phyloP scores from a whole-genome alignment of 2,329 filamentous ascomycete genomes.

The Juglanconis oblonga region DNA sequence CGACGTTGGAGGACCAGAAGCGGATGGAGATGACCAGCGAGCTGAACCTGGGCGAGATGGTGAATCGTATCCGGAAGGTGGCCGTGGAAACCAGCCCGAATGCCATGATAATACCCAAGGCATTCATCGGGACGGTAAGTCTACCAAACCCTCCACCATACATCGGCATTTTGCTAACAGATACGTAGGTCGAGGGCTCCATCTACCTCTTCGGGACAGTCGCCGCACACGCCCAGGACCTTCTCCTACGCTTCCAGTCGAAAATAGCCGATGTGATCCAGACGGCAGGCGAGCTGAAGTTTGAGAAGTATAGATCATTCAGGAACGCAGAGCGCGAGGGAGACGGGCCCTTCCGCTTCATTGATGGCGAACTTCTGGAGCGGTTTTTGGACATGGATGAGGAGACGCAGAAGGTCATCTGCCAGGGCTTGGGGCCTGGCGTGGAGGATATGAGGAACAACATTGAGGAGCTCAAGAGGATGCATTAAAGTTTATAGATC shows the following conservation, averaged over 20 bases:
- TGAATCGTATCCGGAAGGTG: constrained; percentile 80
- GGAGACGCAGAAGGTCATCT: constrained; percentile 50
- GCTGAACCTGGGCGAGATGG: constrained; percentile 85
- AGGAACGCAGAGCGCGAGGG: constrained; percentile 67
- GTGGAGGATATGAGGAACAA: constrained; percentile 61
- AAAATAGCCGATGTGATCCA: constrained; percentile 65
- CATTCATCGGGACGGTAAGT: constrained; percentile 85
- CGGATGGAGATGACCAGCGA: constrained; percentile 74
- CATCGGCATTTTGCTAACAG: constrained; percentile 19
- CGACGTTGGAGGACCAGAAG: constrained; percentile 70
- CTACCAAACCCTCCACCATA: background rate
- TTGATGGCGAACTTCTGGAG: constrained; percentile 91
- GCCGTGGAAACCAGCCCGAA: constrained; percentile 62
- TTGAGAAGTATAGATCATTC: constrained; percentile 79
- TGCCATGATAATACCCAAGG: constrained; percentile 72
- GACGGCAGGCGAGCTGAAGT: constrained; percentile 71
- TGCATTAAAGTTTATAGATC: constrained; percentile 44
- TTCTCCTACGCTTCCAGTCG: constrained; percentile 78
- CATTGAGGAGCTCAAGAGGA: constrained; percentile 59
- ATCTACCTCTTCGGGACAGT: constrained; percentile 89
- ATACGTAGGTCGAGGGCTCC: constrained; percentile 73
- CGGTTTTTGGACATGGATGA: constrained; percentile 72
- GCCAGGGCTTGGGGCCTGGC: constrained; percentile 55
- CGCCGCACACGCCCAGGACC: constrained; percentile 66
- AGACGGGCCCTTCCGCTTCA: constrained; percentile 78